These are phyloP conservation scores for Alloteropsis angusta DNA, from an alignment of 202 grass and related monocot genomes.

Conservation along the genomic window DNA sequence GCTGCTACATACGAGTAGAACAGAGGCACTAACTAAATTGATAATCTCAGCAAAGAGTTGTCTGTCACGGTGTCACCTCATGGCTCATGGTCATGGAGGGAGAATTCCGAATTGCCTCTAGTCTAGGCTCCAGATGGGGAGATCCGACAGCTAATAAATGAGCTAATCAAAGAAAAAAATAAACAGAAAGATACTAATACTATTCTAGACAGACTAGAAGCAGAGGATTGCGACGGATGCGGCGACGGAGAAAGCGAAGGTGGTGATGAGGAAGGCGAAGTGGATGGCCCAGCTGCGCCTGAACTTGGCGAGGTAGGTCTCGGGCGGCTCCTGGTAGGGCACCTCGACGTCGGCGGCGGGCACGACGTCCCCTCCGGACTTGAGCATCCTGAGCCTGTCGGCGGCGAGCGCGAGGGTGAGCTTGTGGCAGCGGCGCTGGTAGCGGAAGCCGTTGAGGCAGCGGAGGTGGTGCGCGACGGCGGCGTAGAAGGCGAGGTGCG, in stretches of 20 bases:
- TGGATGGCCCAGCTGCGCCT: constrained; percentile 81
- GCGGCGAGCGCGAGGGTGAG: constrained; percentile 89
- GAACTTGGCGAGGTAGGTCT: constrained; percentile 86
- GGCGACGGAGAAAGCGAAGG: constrained; percentile 79
- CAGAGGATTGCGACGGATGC: constrained; percentile 62
- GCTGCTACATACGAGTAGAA: too few relatives aligned
- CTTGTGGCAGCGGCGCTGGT: constrained; percentile 96
- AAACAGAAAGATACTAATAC: too few relatives aligned
- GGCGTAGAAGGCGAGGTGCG: constrained; percentile 89
- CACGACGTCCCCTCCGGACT: constrained; percentile 43
- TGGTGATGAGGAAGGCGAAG: constrained; percentile 77
- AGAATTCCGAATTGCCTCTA: too few relatives aligned
- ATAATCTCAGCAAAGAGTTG: too few relatives aligned
- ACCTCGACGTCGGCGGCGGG: constrained; percentile 65
- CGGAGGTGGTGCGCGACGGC: constrained; percentile 95
- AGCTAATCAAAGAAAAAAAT: too few relatives aligned
- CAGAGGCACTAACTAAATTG: too few relatives aligned
- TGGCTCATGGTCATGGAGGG: too few relatives aligned
- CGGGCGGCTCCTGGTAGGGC: constrained; percentile 87
- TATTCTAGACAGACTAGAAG: constrained; percentile 44
- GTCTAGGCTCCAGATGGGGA: too few relatives aligned
- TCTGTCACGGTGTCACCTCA: neutral
- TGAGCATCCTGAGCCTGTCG: constrained; percentile 63
- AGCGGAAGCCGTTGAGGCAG: constrained; percentile 92
- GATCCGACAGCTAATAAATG: too few relatives aligned